These are phyloP conservation scores for Aspergillus asperescens DNA, from an alignment of 495 filamentous ascomycete species.

Conservation along the genomic window DNA sequence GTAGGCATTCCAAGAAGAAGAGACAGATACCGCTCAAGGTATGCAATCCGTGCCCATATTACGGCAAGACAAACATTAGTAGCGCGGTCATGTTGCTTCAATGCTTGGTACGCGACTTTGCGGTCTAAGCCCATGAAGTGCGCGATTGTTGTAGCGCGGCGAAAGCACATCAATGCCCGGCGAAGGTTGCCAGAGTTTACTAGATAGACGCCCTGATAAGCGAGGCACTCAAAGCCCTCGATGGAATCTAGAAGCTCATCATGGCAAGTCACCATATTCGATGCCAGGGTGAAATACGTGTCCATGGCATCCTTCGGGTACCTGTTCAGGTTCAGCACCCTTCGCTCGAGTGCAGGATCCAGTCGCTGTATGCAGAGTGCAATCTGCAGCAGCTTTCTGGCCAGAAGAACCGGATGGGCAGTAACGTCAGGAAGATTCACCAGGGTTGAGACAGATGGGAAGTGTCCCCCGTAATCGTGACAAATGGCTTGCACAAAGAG, in stretches of 20 bases:
- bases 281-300: neutral
- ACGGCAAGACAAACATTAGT: neutral
- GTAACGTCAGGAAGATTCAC: neutral
- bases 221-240: constrained; percentile 43
- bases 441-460: neutral
- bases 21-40: neutral
- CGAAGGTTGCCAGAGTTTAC: constrained; percentile 42
- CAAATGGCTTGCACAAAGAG: neutral
- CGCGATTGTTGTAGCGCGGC: constrained; percentile 39
- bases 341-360: neutral
- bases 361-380: neutral
- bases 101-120: neutral
- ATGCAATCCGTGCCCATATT: neutral
- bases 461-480: neutral
- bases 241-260: neutral
- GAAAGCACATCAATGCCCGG: constrained; percentile 31
- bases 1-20: neutral
- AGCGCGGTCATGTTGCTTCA: neutral
- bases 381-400: neutral
- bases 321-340: neutral
- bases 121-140: constrained; percentile 11
- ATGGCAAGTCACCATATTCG: neutral
- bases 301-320: neutral
- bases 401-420: neutral
- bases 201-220: constrained; percentile 40